Conservation (phyloP, 176 grass and related monocot species). For the Oryza longistaminata region DNA sequence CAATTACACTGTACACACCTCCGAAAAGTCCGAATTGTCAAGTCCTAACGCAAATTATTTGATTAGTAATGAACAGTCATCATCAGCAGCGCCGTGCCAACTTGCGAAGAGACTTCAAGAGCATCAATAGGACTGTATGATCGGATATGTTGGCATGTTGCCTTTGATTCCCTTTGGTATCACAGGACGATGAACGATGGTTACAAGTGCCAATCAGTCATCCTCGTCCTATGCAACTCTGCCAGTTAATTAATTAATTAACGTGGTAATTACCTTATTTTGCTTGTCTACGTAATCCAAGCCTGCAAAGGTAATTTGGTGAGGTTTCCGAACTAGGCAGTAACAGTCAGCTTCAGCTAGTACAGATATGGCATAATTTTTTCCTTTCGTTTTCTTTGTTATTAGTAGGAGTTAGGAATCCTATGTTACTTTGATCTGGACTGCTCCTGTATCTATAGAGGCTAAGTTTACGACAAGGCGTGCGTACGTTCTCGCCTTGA, state of each 20-base stretch:
- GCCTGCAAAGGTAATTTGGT: not conserved
- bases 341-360: not conserved
- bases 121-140: not conserved
- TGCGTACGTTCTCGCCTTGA: not conserved
- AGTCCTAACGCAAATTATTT: not conserved
- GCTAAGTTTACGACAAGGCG: conserved; percentile 6
- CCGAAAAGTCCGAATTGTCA: too few species aligned
- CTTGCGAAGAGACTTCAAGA: not conserved
- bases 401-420: not conserved
- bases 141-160: not conserved
- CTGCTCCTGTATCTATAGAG: not conserved
- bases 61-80: not conserved
- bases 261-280: not conserved
- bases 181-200: not conserved
- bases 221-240: not conserved
- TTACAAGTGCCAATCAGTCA: not conserved
- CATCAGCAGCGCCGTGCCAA: not conserved
- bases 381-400: not conserved
- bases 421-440: not conserved
- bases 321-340: not conserved
- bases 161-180: not conserved
- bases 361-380: not conserved
- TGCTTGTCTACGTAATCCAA: not conserved
- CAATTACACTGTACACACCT: too few species aligned
- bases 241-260: not conserved